Evolutionary conservation across 179 eudicot genomes (phyloP).

Genomic region (Silene vulgaris): DNA sequence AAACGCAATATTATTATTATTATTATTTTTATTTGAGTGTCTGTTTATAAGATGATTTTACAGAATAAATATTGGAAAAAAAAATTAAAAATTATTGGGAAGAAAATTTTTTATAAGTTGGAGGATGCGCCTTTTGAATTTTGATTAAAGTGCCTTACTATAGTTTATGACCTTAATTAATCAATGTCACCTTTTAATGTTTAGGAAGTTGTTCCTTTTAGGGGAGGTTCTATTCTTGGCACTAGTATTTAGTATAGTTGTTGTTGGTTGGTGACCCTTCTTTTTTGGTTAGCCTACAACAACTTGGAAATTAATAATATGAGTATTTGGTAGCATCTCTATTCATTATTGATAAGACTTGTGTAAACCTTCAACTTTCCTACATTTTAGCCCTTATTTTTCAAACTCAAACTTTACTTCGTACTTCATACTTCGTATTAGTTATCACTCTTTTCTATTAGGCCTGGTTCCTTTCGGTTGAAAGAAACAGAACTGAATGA

Average conservation of each 20-base stretch:
- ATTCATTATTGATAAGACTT: conserved; percentile 5
- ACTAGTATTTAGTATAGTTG: conserved; percentile 15
- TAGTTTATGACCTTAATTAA: conserved; percentile 27
- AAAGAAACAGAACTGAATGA: no score
- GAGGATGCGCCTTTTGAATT: conserved; percentile 21
- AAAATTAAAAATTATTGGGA: not conserved
- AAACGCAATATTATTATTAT: no score
- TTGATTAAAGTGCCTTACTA: conserved; percentile 24
- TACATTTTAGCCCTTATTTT: conserved; percentile 3
- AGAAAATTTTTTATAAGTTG: conserved; percentile 9
- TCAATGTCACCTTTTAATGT: conserved; percentile 3
- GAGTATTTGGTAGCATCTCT: conserved; percentile 18
- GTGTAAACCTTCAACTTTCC: conserved; percentile 11
- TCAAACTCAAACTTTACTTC: not conserved
- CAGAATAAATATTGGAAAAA: no score
- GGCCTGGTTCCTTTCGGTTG: no score
- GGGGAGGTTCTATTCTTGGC: conserved; percentile 18
- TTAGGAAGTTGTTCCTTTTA: conserved; percentile 24
- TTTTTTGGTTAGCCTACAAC: conserved; percentile 19
- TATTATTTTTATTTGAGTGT: no score
- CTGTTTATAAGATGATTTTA: no score
- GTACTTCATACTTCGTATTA: no score
- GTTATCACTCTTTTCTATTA: no score
- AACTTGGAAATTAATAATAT: conserved; percentile 18
- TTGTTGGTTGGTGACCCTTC: conserved; percentile 32